Base-by-base conservation (phyloP, 2,329 filamentous ascomycete genomes). In the Corinectria fuckeliana region DNA sequence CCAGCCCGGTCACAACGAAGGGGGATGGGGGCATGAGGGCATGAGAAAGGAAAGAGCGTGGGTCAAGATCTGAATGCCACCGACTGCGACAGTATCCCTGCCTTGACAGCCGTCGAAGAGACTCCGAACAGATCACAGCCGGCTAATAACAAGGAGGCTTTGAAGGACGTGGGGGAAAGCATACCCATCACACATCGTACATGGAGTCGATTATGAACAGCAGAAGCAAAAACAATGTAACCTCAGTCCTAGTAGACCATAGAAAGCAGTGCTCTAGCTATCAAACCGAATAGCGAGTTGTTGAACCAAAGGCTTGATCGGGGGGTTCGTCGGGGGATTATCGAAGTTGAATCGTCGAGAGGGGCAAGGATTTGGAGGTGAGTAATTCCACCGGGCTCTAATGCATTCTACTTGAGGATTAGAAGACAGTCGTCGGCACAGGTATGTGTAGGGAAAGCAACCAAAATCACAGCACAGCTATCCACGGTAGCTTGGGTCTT, bases 171-270 rank as follows among this genome's bases (percentile, higher is more conserved):
- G 59, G 26, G 63, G 60, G 62, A 65, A 70, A 64, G 70, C 78
- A 68, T 80, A 80, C 78, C 77, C 75, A 78, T 78, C 71, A 77
- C 75, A 73, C 75, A 76, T 76, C 63, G 68, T 74, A 68, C 63
- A 70, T 64, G 28, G 41, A 60, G 52, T 48, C 56, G 57, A 49
- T 51, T 56, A 41, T 50, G 56, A 63, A 58, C 55, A 44, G 58
- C 57, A 66, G 56, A 60, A 67, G 63, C 68, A 68, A 67, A 50
- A 63, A 62, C 58, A 58, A 61, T 60, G 48, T 50, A 65, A 59
- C 50, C 38, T 54, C 36, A 41, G 48, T 30, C 48, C 47, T 39
- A 51, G 56, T 53, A 64, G 58, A 56, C 50, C 55, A 54, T 48
- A 42, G 41, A 53, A 48, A 38, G 56, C 51, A 56, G 48, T 50